These are phyloP conservation scores for Russula foetens DNA, from an alignment of 768 basidiomycete genomes.

Conservation along the genomic window DNA sequence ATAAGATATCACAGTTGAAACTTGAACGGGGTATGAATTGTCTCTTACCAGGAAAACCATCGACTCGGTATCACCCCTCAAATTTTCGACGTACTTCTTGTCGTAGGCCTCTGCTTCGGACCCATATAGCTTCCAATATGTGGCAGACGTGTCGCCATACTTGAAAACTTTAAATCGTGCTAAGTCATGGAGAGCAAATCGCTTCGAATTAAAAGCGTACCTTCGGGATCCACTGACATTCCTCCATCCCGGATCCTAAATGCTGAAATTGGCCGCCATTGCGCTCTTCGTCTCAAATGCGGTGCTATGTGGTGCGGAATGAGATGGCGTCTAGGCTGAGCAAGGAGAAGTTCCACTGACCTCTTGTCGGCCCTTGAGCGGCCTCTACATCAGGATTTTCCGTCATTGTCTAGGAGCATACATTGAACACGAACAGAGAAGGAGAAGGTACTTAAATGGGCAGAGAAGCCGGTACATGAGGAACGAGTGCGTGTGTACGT, in stretches of 20 bases:
- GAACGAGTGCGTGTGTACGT: too few relatives aligned
- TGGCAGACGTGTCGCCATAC: conserved; percentile 9
- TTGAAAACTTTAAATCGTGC: background rate
- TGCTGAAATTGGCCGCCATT: too few relatives aligned
- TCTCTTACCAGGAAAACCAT: conserved; percentile 18
- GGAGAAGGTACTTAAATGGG: background rate
- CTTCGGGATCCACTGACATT: background rate
- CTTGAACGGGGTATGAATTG: background rate
- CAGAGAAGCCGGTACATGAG: too few relatives aligned
- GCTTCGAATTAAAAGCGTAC: background rate
- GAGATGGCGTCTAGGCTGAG: background rate
- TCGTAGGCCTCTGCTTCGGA: conserved; percentile 13
- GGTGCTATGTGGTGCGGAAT: background rate
- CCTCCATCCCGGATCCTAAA: background rate
- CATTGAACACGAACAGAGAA: background rate
- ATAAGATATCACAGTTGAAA: background rate
- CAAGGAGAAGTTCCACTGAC: background rate
- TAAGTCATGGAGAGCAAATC: background rate
- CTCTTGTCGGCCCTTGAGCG: background rate
- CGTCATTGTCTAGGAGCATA: background rate
- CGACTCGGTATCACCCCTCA: conserved; percentile 13
- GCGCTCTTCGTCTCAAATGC: too few relatives aligned
- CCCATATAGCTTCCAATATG: conserved; percentile 16
- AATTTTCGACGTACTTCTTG: conserved; percentile 8
- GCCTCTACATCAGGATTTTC: background rate